Percentiles rank a stretch among this genome's conserved stretches.
Conservation (phyloP, 768 basidiomycete species). For the Cystofilobasidium macerans region DNA sequence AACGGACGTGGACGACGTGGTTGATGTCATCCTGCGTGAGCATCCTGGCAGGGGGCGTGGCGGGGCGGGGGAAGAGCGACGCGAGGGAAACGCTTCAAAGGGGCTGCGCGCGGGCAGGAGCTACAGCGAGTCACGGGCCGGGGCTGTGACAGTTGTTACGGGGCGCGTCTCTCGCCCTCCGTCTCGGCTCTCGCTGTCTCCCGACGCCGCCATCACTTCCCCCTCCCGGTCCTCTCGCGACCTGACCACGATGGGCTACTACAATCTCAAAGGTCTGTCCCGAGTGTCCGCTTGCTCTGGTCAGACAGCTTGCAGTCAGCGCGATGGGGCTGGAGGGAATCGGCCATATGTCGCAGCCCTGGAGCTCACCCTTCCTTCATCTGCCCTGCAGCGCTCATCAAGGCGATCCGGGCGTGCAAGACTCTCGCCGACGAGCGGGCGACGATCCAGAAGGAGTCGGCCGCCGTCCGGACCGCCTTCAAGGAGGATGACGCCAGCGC, state of each 20-base stretch:
- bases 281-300: background rate
- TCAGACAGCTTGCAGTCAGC: too few relatives aligned
- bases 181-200: background rate
- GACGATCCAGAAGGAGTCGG: constrained; percentile 93
- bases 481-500: constrained; percentile 92
- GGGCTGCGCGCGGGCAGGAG: too few relatives aligned
- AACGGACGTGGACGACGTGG: constrained; percentile 21
- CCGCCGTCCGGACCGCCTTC: constrained; percentile 91
- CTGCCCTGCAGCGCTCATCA: constrained; percentile 65
- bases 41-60: background rate
- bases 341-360: too few relatives aligned
- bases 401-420: constrained; percentile 97
- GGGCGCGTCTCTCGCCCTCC: too few relatives aligned
- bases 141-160: too few relatives aligned
- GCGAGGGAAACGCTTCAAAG: too few relatives aligned
- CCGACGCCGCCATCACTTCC: too few relatives aligned
- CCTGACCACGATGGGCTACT: constrained; percentile 34
- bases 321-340: too few relatives aligned
- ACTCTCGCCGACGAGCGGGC: constrained; percentile 96
- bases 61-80: background rate
- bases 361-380: background rate
- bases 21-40: constrained; percentile 24
- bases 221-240: background rate
- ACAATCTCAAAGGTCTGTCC: constrained; percentile 38
- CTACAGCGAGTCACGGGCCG: too few relatives aligned